These are phyloP conservation scores for Leccinum subgranulosum DNA, from an alignment of 768 basidiomycete genomes.

Conservation along the genomic window DNA sequence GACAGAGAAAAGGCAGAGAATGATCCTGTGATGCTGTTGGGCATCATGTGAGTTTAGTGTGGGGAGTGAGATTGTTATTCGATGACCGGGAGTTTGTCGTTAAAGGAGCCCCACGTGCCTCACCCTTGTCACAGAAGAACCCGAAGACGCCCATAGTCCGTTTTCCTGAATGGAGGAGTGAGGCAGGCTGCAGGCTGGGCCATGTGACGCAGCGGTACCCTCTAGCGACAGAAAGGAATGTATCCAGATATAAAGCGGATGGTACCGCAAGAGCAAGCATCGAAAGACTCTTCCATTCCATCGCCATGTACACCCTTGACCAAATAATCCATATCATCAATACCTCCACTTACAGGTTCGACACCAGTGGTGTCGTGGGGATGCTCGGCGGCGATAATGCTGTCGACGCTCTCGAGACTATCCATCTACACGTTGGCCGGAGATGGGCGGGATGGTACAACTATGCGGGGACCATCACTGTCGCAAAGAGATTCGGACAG, in stretches of 20 bases:
- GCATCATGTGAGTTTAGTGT: background rate
- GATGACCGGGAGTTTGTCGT: background rate
- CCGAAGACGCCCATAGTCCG: background rate
- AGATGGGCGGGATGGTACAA: slow-evolving; percentile 37
- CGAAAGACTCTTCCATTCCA: background rate
- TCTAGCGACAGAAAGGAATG: background rate
- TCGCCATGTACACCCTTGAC: slow-evolving; percentile 13
- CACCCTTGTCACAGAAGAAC: background rate
- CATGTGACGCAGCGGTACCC: background rate
- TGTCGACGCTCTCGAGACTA: slow-evolving; percentile 29
- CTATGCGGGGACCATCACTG: slow-evolving; percentile 30
- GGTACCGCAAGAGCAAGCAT: background rate
- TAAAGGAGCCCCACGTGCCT: background rate
- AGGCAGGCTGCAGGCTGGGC: background rate
- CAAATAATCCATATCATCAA: slow-evolving; percentile 14
- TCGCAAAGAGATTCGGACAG: slow-evolving; percentile 33
- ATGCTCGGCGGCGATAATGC: slow-evolving; percentile 34
- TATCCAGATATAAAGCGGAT: slow-evolving; percentile 7
- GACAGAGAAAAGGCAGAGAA: too few species aligned
- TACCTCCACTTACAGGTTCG: slow-evolving; percentile 17
- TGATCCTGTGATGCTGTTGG: background rate
- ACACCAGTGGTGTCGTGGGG: slow-evolving; percentile 28
- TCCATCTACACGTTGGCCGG: slow-evolving; percentile 31
- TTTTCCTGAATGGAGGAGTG: background rate
- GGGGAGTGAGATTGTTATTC: background rate